Evolutionary conservation across 257 asterid species (phyloP), one percentile per base, ranked within the genome.

Genomic region (Lavandula angustifolia): DNA sequence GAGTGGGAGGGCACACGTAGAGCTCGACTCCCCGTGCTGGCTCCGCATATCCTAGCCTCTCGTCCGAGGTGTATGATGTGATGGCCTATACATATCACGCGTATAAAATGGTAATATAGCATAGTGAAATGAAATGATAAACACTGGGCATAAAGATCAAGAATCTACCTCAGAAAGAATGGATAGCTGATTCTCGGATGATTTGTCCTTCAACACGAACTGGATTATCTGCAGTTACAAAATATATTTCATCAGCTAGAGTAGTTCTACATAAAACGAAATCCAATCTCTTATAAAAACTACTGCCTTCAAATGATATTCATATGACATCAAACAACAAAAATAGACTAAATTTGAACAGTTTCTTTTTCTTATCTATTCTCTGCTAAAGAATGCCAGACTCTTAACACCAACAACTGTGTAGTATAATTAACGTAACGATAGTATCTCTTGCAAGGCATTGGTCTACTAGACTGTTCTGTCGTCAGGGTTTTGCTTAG

Each of bases 1-100:
- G 60, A 3, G 81, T 76, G 0, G 87, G 76, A 0, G 99, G 99
- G 74, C 99, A 90, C 4, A 94, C 66, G 62, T 94, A 94, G 9
- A 94, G 91, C 64, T 94, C 99, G 29, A 84, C 91, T 2, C 96
- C 99, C 0, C 88, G 38, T 18, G 76, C 77, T 2, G 99, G 97
- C 75, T 94, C 99, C 0, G 91, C 96, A 9, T 74, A 94, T 53
- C 99, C 99, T 53, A 86, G 51, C 81, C 97, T 84, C 72, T 84
- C 86, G 33, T 94, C 99, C 6, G 79, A 54, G 0, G 77, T 70
- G 47, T 82, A 94, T 3, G 96, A 90, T 22, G 72, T 84, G 40
- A 86, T 77, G 1, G 95, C 96, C 98, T 92, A 38, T 9, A 9
- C 6, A 22, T 4, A 0, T 6, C 27, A 9, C 9, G 34, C 11